phyloP scores from a whole-genome alignment of 2,329 filamentous ascomycete genomes.

The Diaporthe velutina region DNA sequence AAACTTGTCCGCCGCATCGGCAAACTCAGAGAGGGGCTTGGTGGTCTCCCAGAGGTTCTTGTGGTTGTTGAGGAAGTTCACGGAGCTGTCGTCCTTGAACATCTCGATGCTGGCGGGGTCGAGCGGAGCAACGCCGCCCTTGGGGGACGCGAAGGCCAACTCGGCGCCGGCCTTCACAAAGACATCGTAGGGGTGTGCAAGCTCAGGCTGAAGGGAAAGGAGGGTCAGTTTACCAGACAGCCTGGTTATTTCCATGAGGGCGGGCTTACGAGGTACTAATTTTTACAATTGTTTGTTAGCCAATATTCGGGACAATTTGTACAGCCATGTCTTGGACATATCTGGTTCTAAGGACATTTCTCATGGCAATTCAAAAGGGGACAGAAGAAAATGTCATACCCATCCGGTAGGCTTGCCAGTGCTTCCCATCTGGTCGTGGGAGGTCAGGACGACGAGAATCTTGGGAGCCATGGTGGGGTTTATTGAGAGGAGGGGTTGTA shows the following conservation, averaged over 20 bases:
- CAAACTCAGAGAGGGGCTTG: conserved; percentile 65
- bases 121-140: conserved; percentile 71
- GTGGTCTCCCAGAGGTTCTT: conserved; percentile 75
- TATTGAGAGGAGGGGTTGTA: not conserved
- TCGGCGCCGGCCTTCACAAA: conserved; percentile 64
- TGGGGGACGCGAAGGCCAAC: conserved; percentile 71
- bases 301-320: not conserved
- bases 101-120: conserved; percentile 69
- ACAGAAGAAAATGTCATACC: conserved; percentile 46
- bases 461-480: conserved; percentile 63
- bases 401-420: conserved; percentile 74
- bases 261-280: conserved; percentile 66
- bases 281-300: not conserved
- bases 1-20: conserved; percentile 68
- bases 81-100: conserved; percentile 67
- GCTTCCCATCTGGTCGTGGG: conserved; percentile 63
- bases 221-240: not conserved
- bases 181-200: conserved; percentile 74
- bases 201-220: conserved; percentile 62
- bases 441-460: conserved; percentile 79
- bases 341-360: not conserved
- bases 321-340: not conserved
- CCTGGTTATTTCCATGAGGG: not conserved
- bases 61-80: conserved; percentile 68
- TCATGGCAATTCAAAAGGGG: not conserved